Base-by-base conservation (phyloP, 805 yeast species). In the Kuraishia piskuri region DNA sequence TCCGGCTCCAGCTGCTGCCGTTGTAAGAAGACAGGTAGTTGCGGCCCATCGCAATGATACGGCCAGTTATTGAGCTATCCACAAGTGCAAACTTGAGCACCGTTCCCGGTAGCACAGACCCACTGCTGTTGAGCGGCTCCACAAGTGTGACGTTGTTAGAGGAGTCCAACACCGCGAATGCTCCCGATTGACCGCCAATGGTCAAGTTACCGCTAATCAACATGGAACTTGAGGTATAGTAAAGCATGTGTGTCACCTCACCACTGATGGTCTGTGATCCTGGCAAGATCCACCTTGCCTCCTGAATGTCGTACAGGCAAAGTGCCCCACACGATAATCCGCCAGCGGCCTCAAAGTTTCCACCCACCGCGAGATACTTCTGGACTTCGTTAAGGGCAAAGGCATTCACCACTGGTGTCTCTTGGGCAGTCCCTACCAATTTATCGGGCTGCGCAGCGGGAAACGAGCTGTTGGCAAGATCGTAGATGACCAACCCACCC, bases 341-440 rank as follows among this genome's bases (percentile, higher is more conserved):
- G 0, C 86, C 84, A 1, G 87, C 83, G 21, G 72, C 64, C 21
- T 74, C 76, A 63, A 88, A 90, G 47, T 77, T 73, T 22, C 97
- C 97, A 45, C 87, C 96, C 12, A 88, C 88, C 26, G 84, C 72
- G 24, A 90, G 67, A 20, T 72, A 59, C 25, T 73, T 70, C 25
- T 66, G 68, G 22, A 70, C 71, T 31, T 76, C 73, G 36, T 70
- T 69, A 19, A 75, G 57, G 19, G 66, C 65, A 51, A 79, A 65
- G 1, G 79, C 65, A 14, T 72, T 71, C 14, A 82, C 74, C 3
- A 58, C 56, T 10, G 72, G 64, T 2, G 77, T 65, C 4, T n/a
- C 40, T 10, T 31, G n/a, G 8, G 69, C 63, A 20, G 65, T 52
- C 8, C 70, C 69, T 14, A 66, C 65, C 22, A 82, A 63, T 19